A percentile compares a stretch with the other conserved stretches of the same genome.
These are phyloP conservation scores for Sphaerosporella brunnea DNA, from an alignment of 495 filamentous ascomycete species.

Conservation along the genomic window DNA sequence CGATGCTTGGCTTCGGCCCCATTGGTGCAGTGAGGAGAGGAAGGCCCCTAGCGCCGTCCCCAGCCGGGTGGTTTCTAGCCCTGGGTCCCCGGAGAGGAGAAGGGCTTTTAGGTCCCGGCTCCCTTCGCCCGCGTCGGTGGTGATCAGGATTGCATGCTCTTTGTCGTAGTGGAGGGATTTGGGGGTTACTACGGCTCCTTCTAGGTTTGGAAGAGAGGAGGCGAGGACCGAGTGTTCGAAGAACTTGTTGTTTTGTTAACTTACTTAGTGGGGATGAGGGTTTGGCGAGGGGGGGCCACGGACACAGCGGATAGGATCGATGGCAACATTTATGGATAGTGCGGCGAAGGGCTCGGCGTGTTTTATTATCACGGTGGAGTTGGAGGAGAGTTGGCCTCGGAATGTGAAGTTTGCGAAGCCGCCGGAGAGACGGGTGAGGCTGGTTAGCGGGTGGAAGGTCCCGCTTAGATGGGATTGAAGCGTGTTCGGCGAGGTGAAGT, in stretches of 20 bases:
- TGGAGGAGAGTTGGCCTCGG: background rate
- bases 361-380: conserved; percentile 1
- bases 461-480: too few species aligned
- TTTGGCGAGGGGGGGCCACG: background rate
- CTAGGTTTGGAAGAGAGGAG: background rate
- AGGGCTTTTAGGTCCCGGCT: background rate
- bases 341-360: conserved; percentile 2
- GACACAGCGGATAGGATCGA: background rate
- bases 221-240: background rate
- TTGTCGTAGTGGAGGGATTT: background rate
- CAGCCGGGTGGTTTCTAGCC: background rate
- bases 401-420: conserved; percentile 2
- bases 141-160: background rate
- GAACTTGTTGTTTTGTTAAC: background rate
- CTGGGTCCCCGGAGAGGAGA: background rate
- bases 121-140: background rate
- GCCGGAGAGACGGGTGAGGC: background rate
- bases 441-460: background rate
- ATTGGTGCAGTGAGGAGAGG: background rate
- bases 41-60: background rate
- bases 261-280: background rate
- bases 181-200: background rate
- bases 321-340: background rate
- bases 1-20: background rate
- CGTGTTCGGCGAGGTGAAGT: too few species aligned